phyloP scores from a whole-genome alignment of 345 rosid species.

The Psidium guajava region DNA sequence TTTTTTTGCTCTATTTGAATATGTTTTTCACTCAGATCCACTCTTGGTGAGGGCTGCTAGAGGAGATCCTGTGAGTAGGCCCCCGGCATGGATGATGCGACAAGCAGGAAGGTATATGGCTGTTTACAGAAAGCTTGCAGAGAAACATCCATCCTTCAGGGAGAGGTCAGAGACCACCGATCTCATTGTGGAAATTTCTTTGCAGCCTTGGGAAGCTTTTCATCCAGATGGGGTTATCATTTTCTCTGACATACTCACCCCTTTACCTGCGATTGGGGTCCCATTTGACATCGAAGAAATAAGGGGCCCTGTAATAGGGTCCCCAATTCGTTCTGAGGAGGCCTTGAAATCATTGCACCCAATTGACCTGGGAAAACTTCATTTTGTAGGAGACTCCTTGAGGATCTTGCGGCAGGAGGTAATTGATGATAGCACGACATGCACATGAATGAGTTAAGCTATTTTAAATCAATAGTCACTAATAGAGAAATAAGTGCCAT shows the following conservation, averaged over 20 bases:
- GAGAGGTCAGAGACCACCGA: slow-evolving; percentile 93
- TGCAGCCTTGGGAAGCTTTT: slow-evolving; percentile 96
- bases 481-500: not conserved
- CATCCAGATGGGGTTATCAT: slow-evolving; percentile 86
- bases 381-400: slow-evolving; percentile 71
- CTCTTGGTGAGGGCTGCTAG: slow-evolving; percentile 84
- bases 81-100: slow-evolving; percentile 99
- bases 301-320: slow-evolving; percentile 73
- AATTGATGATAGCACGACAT: not conserved
- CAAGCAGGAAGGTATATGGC: slow-evolving; percentile 99
- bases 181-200: slow-evolving; percentile 85
- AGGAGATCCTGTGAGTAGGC: slow-evolving; percentile 64
- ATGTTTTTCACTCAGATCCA: slow-evolving; percentile 41
- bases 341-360: slow-evolving; percentile 64
- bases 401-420: slow-evolving; percentile 75
- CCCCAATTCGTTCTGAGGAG: slow-evolving; percentile 64
- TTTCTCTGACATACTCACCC: slow-evolving; percentile 94
- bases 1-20: not conserved
- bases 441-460: slow-evolving; percentile 2
- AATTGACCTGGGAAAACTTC: slow-evolving; percentile 60
- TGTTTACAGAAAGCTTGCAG: slow-evolving; percentile 86
- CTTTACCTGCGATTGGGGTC: slow-evolving; percentile 86
- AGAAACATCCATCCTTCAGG: slow-evolving; percentile 88
- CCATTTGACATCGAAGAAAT: slow-evolving; percentile 93
- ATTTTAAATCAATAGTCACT: not conserved